phyloP scores from a whole-genome alignment of 306 rosid genomes.

The Fragaria ananassa region DNA sequence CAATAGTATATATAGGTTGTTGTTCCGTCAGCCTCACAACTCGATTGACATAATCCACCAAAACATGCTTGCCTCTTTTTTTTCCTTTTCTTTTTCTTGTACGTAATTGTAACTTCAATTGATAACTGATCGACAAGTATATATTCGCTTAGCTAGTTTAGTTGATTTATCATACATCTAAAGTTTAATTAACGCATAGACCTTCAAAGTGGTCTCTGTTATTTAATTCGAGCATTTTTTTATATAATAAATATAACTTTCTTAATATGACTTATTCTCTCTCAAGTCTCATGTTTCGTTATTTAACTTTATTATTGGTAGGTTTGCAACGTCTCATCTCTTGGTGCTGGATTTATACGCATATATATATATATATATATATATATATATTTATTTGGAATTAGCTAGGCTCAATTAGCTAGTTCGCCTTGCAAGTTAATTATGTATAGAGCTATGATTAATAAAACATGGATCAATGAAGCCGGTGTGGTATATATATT shows the following conservation, averaged over 20 bases:
- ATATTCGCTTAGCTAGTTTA: not conserved
- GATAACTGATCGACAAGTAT: not conserved
- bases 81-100: not conserved
- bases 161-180: not conserved
- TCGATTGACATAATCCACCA: not conserved
- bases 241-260: not conserved
- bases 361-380: not conserved
- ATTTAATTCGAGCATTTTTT: not conserved
- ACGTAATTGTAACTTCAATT: not conserved
- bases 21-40: conserved; percentile 6
- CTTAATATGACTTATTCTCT: not conserved
- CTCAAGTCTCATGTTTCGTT: not conserved
- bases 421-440: not conserved
- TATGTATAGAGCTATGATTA: not conserved
- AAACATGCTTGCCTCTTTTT: not conserved
- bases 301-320: not conserved
- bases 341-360: not conserved
- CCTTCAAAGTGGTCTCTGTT: not conserved
- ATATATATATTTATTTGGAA: not conserved
- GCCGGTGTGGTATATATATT: not conserved
- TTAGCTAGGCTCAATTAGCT: not conserved
- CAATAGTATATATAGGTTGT: not conserved
- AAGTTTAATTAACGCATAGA: not conserved
- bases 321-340: not conserved
- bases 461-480: not conserved